These are phyloP conservation scores for Fragilaria crotonensis DNA, from an alignment of 108 stramenopile species.

Conservation along the genomic window DNA sequence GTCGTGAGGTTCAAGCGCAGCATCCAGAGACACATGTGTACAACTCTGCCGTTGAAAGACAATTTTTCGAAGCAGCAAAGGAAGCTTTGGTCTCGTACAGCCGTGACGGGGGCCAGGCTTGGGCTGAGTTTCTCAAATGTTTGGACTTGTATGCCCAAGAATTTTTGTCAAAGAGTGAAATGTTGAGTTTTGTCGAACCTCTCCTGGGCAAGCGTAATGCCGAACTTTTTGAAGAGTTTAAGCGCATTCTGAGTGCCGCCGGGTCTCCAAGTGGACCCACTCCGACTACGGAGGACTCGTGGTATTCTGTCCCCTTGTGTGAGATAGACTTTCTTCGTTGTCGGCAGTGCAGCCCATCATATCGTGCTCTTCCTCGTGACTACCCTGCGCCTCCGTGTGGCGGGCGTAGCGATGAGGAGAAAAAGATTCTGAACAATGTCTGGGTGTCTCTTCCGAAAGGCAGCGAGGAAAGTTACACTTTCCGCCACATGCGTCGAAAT, in stretches of 20 bases:
- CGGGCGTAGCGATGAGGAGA: slow-evolving; percentile 76
- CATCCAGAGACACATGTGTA: slow-evolving; percentile 65
- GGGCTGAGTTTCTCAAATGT: slow-evolving; percentile 94
- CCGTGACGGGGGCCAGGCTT: slow-evolving; percentile 83
- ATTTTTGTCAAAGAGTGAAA: slow-evolving; percentile 81
- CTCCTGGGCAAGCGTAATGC: slow-evolving; percentile 82
- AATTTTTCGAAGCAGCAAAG: slow-evolving; percentile 85
- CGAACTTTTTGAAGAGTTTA: slow-evolving; percentile 93
- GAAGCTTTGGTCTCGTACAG: slow-evolving; percentile 74
- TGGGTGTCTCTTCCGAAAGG: slow-evolving; percentile 96
- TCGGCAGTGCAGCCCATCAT: slow-evolving; percentile 86
- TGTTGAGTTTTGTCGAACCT: slow-evolving; percentile 87
- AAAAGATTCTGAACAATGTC: slow-evolving; percentile 88
- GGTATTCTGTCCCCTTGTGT: slow-evolving; percentile 84
- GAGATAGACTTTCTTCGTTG: slow-evolving; percentile 89
- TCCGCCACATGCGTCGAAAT: slow-evolving; percentile 97
- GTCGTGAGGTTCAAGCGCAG: slow-evolving; percentile 7
- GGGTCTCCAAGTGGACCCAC: slow-evolving; percentile 45
- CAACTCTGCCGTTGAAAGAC: slow-evolving; percentile 83
- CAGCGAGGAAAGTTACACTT: slow-evolving; percentile 93
- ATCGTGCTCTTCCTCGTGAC: slow-evolving; percentile 93
- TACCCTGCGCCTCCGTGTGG: slow-evolving; percentile 89
- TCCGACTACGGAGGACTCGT: slow-evolving; percentile 71
- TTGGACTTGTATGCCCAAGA: slow-evolving; percentile 93
- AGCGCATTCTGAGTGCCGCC: slow-evolving; percentile 75